These are phyloP conservation scores for Agrostemma githago DNA, from an alignment of 148 eudicot genomes.

Conservation along the genomic window DNA sequence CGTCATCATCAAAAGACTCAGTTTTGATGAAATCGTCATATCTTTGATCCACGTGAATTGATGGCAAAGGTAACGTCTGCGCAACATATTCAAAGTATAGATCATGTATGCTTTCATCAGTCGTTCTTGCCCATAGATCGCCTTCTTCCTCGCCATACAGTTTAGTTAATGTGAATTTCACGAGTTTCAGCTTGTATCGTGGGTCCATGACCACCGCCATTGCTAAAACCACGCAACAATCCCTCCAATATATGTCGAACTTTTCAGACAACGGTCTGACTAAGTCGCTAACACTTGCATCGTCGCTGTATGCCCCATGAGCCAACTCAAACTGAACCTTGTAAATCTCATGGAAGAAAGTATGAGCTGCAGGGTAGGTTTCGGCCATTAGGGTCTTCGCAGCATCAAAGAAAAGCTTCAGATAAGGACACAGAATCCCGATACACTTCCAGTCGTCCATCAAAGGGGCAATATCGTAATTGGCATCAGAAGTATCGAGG, in stretches of 20 bases:
- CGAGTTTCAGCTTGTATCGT: slow-evolving; percentile 59
- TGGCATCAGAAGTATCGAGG: slow-evolving; percentile 54
- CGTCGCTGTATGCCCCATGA: slow-evolving; percentile 39
- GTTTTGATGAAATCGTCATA: slow-evolving; percentile 36
- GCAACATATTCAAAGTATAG: slow-evolving; percentile 64
- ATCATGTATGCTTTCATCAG: slow-evolving; percentile 53
- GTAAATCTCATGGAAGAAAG: slow-evolving; percentile 57
- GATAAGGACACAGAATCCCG: slow-evolving; percentile 52
- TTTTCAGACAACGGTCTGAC: slow-evolving; percentile 47
- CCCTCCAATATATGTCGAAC: slow-evolving; percentile 64
- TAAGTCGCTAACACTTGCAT: slow-evolving; percentile 44
- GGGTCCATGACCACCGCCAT: slow-evolving; percentile 87
- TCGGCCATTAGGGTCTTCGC: slow-evolving; percentile 39
- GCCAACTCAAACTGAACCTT: slow-evolving; percentile 51
- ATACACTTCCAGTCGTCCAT: slow-evolving; percentile 68
- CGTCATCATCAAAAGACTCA: slow-evolving; percentile 39
- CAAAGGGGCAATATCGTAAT: slow-evolving; percentile 38
- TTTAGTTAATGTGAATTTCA: slow-evolving; percentile 51
- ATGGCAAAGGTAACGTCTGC: slow-evolving; percentile 56
- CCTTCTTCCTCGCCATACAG: slow-evolving; percentile 51
- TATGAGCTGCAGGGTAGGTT: slow-evolving; percentile 49
- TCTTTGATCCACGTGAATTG: slow-evolving; percentile 41
- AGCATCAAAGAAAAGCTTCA: slow-evolving; percentile 57
- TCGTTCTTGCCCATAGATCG: slow-evolving; percentile 38
- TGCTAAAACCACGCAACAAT: slow-evolving; percentile 47